Base-by-base conservation (phyloP, 1,284 basidiomycete species). In the Ustilago nuda region DNA sequence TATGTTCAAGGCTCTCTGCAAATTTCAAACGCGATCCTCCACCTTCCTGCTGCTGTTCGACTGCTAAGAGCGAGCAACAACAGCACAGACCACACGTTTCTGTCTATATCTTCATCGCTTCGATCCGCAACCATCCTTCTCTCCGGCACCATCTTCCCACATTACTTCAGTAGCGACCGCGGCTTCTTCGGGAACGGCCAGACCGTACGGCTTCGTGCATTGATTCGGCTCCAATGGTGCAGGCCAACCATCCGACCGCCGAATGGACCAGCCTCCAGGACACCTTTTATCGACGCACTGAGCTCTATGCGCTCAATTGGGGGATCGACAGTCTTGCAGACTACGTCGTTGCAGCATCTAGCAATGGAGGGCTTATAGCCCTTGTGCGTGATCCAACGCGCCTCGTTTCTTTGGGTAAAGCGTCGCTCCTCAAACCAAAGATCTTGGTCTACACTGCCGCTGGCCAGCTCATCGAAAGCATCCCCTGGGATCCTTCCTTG, bases 281-380 rank as follows among this genome's bases (percentile, higher is more conserved):
- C 50, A 84, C 85, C 57, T 87, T 83, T 75, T 89, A 89, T 75
- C 87, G 89, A 43, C 88, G 92, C 60, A 91, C 94, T 68, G 92
- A 93, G 77, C 88, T 95, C 19, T 99, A 98, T 85, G 90, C 91
- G 3, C 91, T 95, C 74, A 88, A 90, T 15, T 95, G 93, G 84
- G 92, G 92, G 78, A 87, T 94, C 8, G 91, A 91, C 13, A 90
- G 93, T 83, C 87, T 99, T 32, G 89, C 89, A 50, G 93, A 96
- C 86, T 94, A 92, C 84, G 87, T 93, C 55, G 87, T 95, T 39
- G 91, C 93, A 33, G 92, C 92, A 23, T 94, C 93, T 82, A 90
- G 90, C 60, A 92, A 93, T 86, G 94, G 94, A 33, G 95, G 95
- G 6, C 94, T 94, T 17, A 23, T 78, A 94, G 96, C 96, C 23